phyloP scores from a whole-genome alignment of 768 basidiomycete genomes.

The Phlebiopsis flavidoalba region DNA sequence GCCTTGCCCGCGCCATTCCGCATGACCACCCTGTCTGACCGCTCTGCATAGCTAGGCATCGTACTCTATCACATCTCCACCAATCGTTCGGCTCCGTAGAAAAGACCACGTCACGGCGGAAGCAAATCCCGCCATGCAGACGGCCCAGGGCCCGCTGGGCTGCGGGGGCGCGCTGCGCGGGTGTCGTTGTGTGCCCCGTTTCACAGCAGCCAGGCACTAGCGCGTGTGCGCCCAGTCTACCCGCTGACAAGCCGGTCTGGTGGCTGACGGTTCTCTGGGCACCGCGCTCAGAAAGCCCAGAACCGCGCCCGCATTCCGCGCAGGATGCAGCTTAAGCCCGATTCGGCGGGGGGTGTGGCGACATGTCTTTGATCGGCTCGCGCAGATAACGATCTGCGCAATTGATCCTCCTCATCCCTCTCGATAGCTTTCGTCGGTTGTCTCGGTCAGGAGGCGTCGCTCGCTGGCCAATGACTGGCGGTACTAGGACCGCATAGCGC shows the following conservation, averaged over 20 bases:
- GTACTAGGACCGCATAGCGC: too few species aligned
- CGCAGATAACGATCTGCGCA: conserved; percentile 3
- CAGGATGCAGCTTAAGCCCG: too few species aligned
- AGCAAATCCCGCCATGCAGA: neutral
- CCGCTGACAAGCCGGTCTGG: neutral
- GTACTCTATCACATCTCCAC: neutral
- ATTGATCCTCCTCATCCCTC: too few species aligned
- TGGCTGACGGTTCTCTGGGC: neutral
- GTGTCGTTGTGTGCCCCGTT: conserved; percentile 5
- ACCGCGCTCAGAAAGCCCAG: too few species aligned
- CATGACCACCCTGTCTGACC: neutral
- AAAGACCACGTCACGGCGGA: neutral
- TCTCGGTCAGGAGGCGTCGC: too few species aligned
- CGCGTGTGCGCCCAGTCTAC: neutral
- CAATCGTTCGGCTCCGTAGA: neutral
- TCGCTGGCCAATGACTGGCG: too few species aligned
- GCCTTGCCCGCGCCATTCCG: neutral
- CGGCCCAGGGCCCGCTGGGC: neutral
- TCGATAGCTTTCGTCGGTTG: too few species aligned
- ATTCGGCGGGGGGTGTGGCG: neutral
- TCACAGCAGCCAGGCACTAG: conserved; percentile 11
- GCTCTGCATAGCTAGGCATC: too few species aligned
- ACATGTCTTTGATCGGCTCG: neutral
- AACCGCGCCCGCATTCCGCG: too few species aligned
- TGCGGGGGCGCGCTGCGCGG: too few species aligned